Percentiles rank a stretch among this genome's conserved stretches.
Evolutionary conservation across 441 rosid genomes (phyloP).

Genomic region (Eutrema salsugineum): DNA sequence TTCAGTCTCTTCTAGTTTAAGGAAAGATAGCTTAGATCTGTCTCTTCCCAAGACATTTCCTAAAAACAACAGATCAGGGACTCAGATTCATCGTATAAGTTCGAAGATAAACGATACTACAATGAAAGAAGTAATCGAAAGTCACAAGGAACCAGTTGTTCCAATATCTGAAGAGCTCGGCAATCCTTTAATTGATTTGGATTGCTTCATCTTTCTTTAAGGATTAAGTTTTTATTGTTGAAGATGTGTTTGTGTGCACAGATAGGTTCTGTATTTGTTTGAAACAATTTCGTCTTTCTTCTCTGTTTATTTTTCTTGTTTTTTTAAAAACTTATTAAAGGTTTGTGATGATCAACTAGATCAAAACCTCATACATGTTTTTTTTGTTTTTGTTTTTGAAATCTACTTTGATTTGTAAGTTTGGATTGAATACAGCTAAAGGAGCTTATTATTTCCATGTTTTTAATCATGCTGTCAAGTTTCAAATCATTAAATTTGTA

Average conservation of each 20-base stretch:
- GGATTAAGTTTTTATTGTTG: not conserved
- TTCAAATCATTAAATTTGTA: not conserved
- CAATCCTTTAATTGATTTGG: slow-evolving; percentile 78
- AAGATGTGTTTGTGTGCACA: slow-evolving; percentile 17
- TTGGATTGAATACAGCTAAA: slow-evolving; percentile 15
- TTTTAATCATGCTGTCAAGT: not conserved
- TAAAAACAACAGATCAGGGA: slow-evolving; percentile 42
- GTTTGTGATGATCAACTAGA: slow-evolving; percentile 32
- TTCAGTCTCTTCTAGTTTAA: slow-evolving; percentile 30
- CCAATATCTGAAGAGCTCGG: slow-evolving; percentile 50
- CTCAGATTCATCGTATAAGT: slow-evolving; percentile 47
- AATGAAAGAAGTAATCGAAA: slow-evolving; percentile 35
- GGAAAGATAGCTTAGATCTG: slow-evolving; percentile 36
- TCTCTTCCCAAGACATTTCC: slow-evolving; percentile 24
- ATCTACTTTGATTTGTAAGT: slow-evolving; percentile 9
- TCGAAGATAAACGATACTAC: slow-evolving; percentile 51
- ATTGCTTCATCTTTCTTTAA: slow-evolving; percentile 83
- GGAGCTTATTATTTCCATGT: not conserved
- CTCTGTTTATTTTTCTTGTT: not conserved
- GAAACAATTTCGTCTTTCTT: not conserved
- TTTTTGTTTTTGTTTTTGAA: not conserved
- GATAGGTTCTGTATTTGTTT: slow-evolving; percentile 23
- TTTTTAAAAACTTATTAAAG: not conserved
- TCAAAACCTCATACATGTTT: slow-evolving; percentile 13
- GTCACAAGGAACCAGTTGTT: slow-evolving; percentile 31